A percentile compares a stretch with the other conserved stretches of the same genome.
phyloP scores from a whole-genome alignment of 2,329 filamentous ascomycete species.

The Corinectria fuckeliana region DNA sequence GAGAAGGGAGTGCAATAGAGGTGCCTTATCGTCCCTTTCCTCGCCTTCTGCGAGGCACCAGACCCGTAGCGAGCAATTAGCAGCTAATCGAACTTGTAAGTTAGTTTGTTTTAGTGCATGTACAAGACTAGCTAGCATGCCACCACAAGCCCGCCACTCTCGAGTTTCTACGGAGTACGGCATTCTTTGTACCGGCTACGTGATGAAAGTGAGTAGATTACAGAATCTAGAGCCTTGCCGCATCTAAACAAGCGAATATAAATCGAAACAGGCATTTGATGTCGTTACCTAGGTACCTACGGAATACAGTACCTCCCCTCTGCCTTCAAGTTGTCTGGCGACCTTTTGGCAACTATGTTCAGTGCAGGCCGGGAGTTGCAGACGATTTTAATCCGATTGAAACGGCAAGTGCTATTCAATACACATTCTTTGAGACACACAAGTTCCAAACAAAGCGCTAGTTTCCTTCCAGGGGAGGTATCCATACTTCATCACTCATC shows the following conservation, averaged over 20 bases:
- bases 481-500: neutral
- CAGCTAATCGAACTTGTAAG: too few species aligned
- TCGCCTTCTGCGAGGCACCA: neutral
- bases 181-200: neutral
- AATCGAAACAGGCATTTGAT: neutral
- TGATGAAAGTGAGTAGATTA: neutral
- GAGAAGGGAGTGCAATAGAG: neutral
- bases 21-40: neutral
- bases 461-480: neutral
- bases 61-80: neutral
- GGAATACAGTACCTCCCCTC: neutral
- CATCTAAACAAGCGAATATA: too few species aligned
- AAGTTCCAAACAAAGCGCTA: neutral
- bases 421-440: neutral
- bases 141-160: neutral
- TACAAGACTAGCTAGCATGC: neutral
- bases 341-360: conserved; percentile 5
- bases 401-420: neutral
- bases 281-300: neutral
- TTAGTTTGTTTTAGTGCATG: neutral
- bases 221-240: neutral
- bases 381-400: neutral
- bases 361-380: neutral
- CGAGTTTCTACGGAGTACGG: neutral
- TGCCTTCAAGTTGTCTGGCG: neutral